Conservation (phyloP, 768 basidiomycete species). For the Crucibulum laeve region DNA sequence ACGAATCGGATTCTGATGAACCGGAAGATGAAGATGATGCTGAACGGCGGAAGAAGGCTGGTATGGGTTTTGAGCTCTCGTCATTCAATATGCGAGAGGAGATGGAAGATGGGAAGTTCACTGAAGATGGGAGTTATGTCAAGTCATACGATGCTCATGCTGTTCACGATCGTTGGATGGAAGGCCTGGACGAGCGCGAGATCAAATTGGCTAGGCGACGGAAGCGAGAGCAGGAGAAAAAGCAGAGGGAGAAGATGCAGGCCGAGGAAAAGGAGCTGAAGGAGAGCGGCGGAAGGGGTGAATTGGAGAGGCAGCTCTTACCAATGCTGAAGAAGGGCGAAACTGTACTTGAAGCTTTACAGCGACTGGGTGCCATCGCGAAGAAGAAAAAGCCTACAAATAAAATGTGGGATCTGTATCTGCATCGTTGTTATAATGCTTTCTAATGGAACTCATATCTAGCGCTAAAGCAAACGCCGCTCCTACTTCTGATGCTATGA, state of each 20-base stretch:
- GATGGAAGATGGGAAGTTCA: slow-evolving; percentile 98
- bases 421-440: neutral
- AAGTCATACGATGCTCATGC: slow-evolving; percentile 86
- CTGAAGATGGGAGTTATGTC: slow-evolving; percentile 86
- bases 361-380: slow-evolving; percentile 71
- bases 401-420: slow-evolving; percentile 23
- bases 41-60: slow-evolving; percentile 68
- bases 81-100: slow-evolving; percentile 99
- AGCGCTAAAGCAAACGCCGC: slow-evolving; percentile 23
- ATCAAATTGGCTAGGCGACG: slow-evolving; percentile 78
- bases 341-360: slow-evolving; percentile 84
- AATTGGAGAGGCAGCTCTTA: slow-evolving; percentile 65
- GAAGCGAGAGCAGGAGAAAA: slow-evolving; percentile 71
- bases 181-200: slow-evolving; percentile 77
- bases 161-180: slow-evolving; percentile 95
- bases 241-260: slow-evolving; percentile 62
- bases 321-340: slow-evolving; percentile 83
- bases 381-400: slow-evolving; percentile 42
- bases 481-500: slow-evolving; percentile 37
- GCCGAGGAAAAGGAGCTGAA: slow-evolving; percentile 74
- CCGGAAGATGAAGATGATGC: slow-evolving; percentile 78
- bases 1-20: slow-evolving; percentile 40
- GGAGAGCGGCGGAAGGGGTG: slow-evolving; percentile 60
- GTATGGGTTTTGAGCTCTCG: slow-evolving; percentile 92
- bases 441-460: neutral